A percentile compares a stretch with the other conserved stretches of the same genome.
These are phyloP conservation scores for Albugo candida DNA, from an alignment of 352 stramenopile species.

Conservation along the genomic window DNA sequence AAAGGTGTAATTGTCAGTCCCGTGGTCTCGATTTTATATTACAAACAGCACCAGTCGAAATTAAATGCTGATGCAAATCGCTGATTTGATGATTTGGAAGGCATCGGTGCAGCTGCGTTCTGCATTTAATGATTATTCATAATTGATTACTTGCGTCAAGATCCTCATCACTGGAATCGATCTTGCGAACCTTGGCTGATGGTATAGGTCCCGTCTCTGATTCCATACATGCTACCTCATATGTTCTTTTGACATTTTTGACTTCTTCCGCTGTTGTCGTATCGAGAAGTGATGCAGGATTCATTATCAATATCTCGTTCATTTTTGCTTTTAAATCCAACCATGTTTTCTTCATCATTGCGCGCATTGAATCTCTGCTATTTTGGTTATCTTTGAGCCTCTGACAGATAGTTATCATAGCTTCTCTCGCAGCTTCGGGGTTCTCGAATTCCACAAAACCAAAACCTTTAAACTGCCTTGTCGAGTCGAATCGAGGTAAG, in stretches of 20 bases:
- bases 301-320: constrained; percentile 19
- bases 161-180: neutral
- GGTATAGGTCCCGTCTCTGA: no score
- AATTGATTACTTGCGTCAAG: neutral
- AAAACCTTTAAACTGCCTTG: constrained; percentile 60
- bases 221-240: no score
- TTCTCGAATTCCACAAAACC: constrained; percentile 62
- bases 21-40: constrained; percentile 59
- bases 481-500: constrained; percentile 45
- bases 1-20: constrained; percentile 60
- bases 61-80: constrained; percentile 68
- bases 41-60: constrained; percentile 54
- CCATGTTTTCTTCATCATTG: constrained; percentile 40
- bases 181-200: no score
- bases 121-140: constrained; percentile 25
- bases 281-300: neutral
- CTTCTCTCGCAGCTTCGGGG: constrained; percentile 12
- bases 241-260: no score
- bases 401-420: constrained; percentile 1
- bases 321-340: constrained; percentile 40
- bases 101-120: constrained; percentile 44
- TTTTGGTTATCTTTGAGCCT: neutral
- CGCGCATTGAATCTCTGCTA: constrained; percentile 18
- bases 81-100: constrained; percentile 56
- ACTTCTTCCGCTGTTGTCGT: neutral